Evolutionary conservation across 495 filamentous ascomycete species (phyloP), one percentile per base, ranked within the genome.

Genomic region (Hyaloscypha variabilis): DNA sequence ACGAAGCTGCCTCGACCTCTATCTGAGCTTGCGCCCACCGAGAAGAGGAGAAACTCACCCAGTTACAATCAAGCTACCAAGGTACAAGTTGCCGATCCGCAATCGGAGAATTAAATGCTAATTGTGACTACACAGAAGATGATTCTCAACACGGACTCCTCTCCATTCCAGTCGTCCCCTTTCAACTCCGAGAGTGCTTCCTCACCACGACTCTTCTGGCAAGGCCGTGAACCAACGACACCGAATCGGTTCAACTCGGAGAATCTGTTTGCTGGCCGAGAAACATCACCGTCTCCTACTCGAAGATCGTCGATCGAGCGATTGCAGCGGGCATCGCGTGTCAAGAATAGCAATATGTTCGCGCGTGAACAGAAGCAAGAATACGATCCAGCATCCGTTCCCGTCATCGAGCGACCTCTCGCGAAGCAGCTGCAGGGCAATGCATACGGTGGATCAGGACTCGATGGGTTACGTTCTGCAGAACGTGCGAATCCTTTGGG

Each of bases 291-390:
- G 21, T 88, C 88, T 24, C 88, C 89, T 1, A 81, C 83, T 0
- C 90, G 91, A 71, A 89, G 94, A 67, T 89, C 92, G 6, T 97
- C 94, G 13, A 89, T 98, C 62, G 95, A 99, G 77, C 92, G 93
- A 57, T 77, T 99, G 63, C 96, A 97, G 79, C 89, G 90, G 68
- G 93, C 90, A 4, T 97, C 94, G 46, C 90, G 95, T 49, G 95
- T 99, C 58, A 96, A 95, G 79, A 98, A 97, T 78, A 95, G 93
- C 82, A 94, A 86, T 78, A 97, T 97, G 82, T 91, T 97, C 70
- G 91, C 92, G 25, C 90, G 92, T 30, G 92, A 96, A 75, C 85
- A 91, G 68, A 91, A 92, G 72, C 85, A 94, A 70, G 92, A 97
- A 72, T 96, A 97, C 74, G 93, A 97, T 71, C 93, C 93, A 13